Percentiles rank a stretch among this genome's conserved stretches.
Conservation (phyloP, 495 filamentous ascomycete species). For the Parathielavia hyrcaniae region DNA sequence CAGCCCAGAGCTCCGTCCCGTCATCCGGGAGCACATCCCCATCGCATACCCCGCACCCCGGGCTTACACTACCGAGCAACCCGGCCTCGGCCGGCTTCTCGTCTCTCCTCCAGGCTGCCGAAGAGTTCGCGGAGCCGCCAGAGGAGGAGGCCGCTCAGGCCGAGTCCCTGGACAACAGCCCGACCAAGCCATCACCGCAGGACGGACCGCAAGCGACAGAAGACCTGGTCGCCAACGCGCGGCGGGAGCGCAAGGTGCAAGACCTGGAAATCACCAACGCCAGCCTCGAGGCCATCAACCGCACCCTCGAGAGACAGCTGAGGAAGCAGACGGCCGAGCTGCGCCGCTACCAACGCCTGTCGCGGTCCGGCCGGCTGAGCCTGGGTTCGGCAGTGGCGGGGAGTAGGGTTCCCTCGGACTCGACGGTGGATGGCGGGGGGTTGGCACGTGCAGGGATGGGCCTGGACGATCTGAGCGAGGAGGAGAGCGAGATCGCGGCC, state of each 20-base stretch:
- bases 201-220: constrained; percentile 53
- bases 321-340: constrained; percentile 86
- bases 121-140: constrained; percentile 38
- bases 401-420: constrained; percentile 25
- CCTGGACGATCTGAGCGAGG: constrained; percentile 51
- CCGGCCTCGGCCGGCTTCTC: constrained; percentile 31
- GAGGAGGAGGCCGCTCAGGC: constrained; percentile 25
- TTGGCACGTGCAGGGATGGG: constrained; percentile 28
- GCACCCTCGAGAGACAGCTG: constrained; percentile 83
- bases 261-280: constrained; percentile 98
- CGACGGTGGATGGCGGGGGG: constrained; percentile 27
- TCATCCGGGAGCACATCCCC: constrained; percentile 27
- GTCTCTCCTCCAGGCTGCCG: constrained; percentile 45
- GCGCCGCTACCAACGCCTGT: constrained; percentile 73
- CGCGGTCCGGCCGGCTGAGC: constrained; percentile 67
- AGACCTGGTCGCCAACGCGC: constrained; percentile 72
- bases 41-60: constrained; percentile 7
- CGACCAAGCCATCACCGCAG: constrained; percentile 43
- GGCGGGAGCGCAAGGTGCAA: constrained; percentile 88
- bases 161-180: constrained; percentile 45
- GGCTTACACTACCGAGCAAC: constrained; percentile 13
- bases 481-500: constrained; percentile 36
- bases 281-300: constrained; percentile 93
- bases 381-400: constrained; percentile 23
- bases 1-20: constrained; percentile 21